Base-by-base conservation (phyloP, 164 flowering plant genomes). In the Macadamia tetraphylla region DNA sequence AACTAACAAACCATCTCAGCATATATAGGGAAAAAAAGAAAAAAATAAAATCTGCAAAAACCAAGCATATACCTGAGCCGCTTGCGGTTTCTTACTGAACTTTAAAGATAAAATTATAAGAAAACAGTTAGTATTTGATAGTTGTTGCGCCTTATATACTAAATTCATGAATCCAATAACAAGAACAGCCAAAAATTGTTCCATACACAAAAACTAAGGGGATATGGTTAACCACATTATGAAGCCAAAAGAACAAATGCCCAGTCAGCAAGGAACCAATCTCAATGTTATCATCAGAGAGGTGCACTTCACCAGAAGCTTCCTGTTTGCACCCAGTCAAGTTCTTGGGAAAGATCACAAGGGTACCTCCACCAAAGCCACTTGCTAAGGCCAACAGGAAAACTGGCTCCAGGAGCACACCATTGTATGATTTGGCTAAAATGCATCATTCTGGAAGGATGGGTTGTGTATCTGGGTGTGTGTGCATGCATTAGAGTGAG, bases 31-130 rank as follows among this genome's bases (percentile, higher is more conserved):
- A 35, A 5, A 35, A 53, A 53, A 53, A 59, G n/a, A 6, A n/a
- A 53, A 6, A n/a, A 53, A n/a, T 49, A 29, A 63, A 31, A 44
- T 3, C 13, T 31, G 53, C 18, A 51, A 11, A 12, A 10, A 49
- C 9, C 17, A 53, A 49, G 15, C 58, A 23, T 58, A 53, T 74
- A 86, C 89, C 89, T 57, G 86, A 17, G 29, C 89, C 85, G 69
- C 77, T 86, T 74, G 84, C 81, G 42, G 82, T 78, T 74, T 86
- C 86, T 77, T 86, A 86, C 73, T 86, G 86, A 71, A 84, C 89
- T 79, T 84, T 84, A 64, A 23, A 23, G 23, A 23, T 23, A 35
- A 46, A 46, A 46, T 46, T 9, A 46, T 11, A 46, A 23, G 8
- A 8, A 46, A 46, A 46, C 13, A 11, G 51, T 11, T 11, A 5